Evolutionary conservation across 768 basidiomycete genomes (phyloP).

Genomic region (Tephrocybe rancida): DNA sequence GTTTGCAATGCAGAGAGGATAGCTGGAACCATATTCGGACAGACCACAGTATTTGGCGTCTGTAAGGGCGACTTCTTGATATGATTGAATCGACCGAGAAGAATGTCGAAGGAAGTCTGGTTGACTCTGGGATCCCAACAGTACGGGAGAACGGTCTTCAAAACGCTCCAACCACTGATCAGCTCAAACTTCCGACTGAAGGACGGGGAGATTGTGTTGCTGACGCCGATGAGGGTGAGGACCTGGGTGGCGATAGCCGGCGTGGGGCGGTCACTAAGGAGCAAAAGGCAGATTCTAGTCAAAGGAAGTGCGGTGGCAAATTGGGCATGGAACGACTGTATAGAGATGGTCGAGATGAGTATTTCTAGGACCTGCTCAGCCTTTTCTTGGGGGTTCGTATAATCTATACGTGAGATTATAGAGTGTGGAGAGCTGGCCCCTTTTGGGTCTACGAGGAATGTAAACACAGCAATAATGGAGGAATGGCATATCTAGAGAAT

Average conservation of each 20-base stretch:
- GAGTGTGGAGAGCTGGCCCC: slow-evolving; percentile 53
- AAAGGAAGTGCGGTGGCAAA: slow-evolving; percentile 77
- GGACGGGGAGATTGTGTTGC: slow-evolving; percentile 53
- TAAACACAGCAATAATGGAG: slow-evolving; percentile 11
- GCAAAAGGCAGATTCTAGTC: slow-evolving; percentile 75
- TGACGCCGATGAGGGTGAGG: slow-evolving; percentile 58
- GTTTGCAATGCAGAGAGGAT: slow-evolving; percentile 70
- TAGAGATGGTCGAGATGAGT: slow-evolving; percentile 63
- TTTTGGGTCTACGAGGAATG: slow-evolving; percentile 15
- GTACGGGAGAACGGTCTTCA: slow-evolving; percentile 67
- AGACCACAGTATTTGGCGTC: slow-evolving; percentile 43
- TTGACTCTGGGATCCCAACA: slow-evolving; percentile 75
- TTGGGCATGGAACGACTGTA: slow-evolving; percentile 61
- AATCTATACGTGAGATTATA: slow-evolving; percentile 57
- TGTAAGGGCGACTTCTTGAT: slow-evolving; percentile 23
- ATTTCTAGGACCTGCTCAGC: slow-evolving; percentile 69
- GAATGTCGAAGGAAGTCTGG: slow-evolving; percentile 65
- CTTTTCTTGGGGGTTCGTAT: slow-evolving; percentile 50
- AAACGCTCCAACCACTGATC: slow-evolving; percentile 79
- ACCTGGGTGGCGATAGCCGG: slow-evolving; percentile 61
- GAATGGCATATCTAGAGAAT: not conserved
- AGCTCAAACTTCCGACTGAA: slow-evolving; percentile 86
- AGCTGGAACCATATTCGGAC: slow-evolving; percentile 71
- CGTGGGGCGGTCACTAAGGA: slow-evolving; percentile 77
- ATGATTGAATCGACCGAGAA: slow-evolving; percentile 52